Evolutionary conservation across 176 grass and related monocot genomes (phyloP).

Genomic region (Otatea glauca): DNA sequence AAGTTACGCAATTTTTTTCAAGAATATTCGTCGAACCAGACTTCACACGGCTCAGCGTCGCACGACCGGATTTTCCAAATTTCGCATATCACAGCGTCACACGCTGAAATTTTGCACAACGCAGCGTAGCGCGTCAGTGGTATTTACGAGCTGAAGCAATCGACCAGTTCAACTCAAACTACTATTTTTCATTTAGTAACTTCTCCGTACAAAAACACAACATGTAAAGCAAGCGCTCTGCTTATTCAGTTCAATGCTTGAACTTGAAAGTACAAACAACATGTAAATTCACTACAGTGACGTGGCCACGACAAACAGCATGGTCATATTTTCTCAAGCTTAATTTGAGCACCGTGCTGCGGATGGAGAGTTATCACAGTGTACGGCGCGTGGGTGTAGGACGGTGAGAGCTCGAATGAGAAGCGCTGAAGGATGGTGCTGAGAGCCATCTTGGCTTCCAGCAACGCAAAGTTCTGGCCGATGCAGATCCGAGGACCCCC

Average conservation of each 20-base stretch:
- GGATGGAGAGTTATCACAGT: conserved; percentile 61
- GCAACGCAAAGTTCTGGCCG: conserved; percentile 67
- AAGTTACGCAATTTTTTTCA: too few species aligned
- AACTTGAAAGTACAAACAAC: not conserved
- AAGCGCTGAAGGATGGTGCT: conserved; percentile 70
- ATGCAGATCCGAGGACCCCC: conserved; percentile 72
- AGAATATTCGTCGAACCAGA: too few species aligned
- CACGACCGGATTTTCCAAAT: too few species aligned
- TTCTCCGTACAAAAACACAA: too few species aligned
- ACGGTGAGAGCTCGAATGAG: conserved; percentile 65
- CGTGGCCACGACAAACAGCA: not conserved
- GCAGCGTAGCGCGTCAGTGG: too few species aligned
- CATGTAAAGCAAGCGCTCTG: too few species aligned
- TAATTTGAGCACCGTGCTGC: conserved; percentile 72
- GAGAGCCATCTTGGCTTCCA: conserved; percentile 72
- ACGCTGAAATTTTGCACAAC: too few species aligned
- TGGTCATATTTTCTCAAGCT: conserved; percentile 55
- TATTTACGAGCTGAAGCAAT: too few species aligned
- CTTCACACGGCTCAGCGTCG: too few species aligned
- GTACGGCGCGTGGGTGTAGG: conserved; percentile 64
- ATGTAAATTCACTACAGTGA: not conserved
- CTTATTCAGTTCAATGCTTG: not conserved
- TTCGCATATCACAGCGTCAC: too few species aligned
- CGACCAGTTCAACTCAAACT: too few species aligned
- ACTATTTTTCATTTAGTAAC: too few species aligned